phyloP scores from a whole-genome alignment of 768 basidiomycete species.

The Lentinula boryana region DNA sequence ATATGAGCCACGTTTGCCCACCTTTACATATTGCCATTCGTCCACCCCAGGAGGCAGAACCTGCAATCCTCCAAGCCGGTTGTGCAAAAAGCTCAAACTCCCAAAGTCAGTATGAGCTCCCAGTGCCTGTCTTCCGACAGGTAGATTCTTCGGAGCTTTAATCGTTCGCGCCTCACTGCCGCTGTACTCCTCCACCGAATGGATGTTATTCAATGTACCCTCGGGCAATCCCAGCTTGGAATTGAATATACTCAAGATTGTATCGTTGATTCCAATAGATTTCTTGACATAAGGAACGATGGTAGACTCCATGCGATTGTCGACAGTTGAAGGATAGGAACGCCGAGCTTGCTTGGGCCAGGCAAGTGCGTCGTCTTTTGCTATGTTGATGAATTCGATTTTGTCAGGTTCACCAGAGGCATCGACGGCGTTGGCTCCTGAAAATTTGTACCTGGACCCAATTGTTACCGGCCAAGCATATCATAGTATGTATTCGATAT shows the following conservation, averaged over 20 bases:
- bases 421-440: conserved; percentile 36
- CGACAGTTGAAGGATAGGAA: conserved; percentile 30
- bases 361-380: conserved; percentile 40
- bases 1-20: conserved; percentile 8
- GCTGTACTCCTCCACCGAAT: conserved; percentile 25
- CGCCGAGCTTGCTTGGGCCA: conserved; percentile 33
- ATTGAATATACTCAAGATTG: conserved; percentile 33
- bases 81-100: conserved; percentile 28
- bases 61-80: conserved; percentile 40
- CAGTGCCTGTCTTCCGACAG: conserved; percentile 16
- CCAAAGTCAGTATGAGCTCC: conserved; percentile 39
- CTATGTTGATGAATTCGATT: conserved; percentile 24
- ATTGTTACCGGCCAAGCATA: not conserved
- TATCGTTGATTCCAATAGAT: conserved; percentile 33
- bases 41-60: conserved; percentile 31
- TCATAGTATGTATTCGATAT: not conserved
- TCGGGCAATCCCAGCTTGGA: conserved; percentile 31
- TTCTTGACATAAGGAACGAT: conserved; percentile 15
- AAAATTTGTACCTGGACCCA: conserved; percentile 33
- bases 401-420: conserved; percentile 34
- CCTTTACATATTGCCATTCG: conserved; percentile 37
- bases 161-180: conserved; percentile 38
- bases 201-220: conserved; percentile 28
- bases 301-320: not conserved
- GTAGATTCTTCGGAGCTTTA: conserved; percentile 27